Evolutionary conservation across 129 eudicot species (phyloP).

Genomic region (Pittosporum tobira): DNA sequence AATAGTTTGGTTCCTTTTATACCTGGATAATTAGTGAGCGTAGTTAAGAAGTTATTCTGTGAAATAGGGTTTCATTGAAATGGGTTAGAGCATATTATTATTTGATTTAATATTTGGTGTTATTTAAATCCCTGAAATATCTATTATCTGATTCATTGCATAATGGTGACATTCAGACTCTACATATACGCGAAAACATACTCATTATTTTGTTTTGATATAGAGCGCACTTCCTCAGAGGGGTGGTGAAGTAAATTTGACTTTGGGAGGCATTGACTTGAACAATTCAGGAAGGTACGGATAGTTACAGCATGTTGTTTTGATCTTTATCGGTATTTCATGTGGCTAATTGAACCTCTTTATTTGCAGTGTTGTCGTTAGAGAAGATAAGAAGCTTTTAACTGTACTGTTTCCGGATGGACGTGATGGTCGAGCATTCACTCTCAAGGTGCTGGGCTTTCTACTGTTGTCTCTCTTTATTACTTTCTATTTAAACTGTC

Average conservation of each 20-base stretch:
- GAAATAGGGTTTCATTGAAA: no score
- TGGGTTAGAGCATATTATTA: no score
- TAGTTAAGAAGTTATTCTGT: no score
- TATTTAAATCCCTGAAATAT: background rate
- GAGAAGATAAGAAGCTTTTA: slow-evolving; percentile 88
- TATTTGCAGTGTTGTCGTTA: slow-evolving; percentile 76
- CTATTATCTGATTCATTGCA: background rate
- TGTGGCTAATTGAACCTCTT: slow-evolving; percentile 8
- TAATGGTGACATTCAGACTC: background rate
- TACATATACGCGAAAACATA: background rate
- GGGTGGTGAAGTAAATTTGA: slow-evolving; percentile 94
- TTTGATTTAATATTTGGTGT: background rate
- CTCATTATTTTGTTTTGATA: slow-evolving; percentile 21
- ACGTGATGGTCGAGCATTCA: slow-evolving; percentile 93
- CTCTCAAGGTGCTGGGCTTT: slow-evolving; percentile 59
- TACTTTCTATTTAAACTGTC: background rate
- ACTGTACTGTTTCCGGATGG: slow-evolving; percentile 98
- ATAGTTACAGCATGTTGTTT: slow-evolving; percentile 11
- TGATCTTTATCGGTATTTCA: slow-evolving; percentile 3
- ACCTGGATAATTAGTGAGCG: no score
- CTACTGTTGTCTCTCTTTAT: no score
- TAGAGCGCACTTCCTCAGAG: slow-evolving; percentile 88
- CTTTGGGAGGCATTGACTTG: slow-evolving; percentile 93
- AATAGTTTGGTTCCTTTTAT: no score
- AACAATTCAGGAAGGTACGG: slow-evolving; percentile 94